Conservation (phyloP, 2,329 filamentous ascomycete genomes). For the Endothia cerciana region DNA sequence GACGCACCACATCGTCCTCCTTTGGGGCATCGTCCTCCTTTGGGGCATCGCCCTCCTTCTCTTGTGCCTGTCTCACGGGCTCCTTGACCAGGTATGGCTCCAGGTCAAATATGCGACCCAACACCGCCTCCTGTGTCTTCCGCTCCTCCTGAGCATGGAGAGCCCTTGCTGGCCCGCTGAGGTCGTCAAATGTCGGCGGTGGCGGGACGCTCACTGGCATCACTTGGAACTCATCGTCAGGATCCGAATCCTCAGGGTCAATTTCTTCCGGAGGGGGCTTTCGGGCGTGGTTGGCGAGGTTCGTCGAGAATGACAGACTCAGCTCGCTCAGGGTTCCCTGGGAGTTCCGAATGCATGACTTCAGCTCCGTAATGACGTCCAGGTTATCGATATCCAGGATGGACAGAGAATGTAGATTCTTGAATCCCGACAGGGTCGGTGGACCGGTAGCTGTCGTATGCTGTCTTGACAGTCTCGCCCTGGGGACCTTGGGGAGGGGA, state of each 20-base stretch:
- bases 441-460: slow-evolving; percentile 43
- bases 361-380: slow-evolving; percentile 59
- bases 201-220: slow-evolving; percentile 38
- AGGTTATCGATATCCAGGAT: slow-evolving; percentile 65
- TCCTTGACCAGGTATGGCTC: slow-evolving; percentile 47
- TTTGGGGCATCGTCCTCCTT: slow-evolving; percentile 31
- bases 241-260: slow-evolving; percentile 49
- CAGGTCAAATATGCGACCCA: slow-evolving; percentile 57
- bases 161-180: slow-evolving; percentile 48
- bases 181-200: slow-evolving; percentile 39
- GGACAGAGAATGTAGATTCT: slow-evolving; percentile 54
- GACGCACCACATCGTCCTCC: slow-evolving; percentile 23
- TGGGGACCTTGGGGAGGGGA: slow-evolving; percentile 43
- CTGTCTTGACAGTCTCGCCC: slow-evolving; percentile 41
- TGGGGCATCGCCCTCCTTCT: slow-evolving; percentile 25
- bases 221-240: slow-evolving; percentile 59
- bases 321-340: slow-evolving; percentile 58
- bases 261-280: slow-evolving; percentile 44
- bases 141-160: slow-evolving; percentile 57
- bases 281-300: slow-evolving; percentile 51
- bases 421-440: slow-evolving; percentile 61
- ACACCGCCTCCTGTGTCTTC: slow-evolving; percentile 56
- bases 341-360: slow-evolving; percentile 58
- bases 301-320: slow-evolving; percentile 61
- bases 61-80: slow-evolving; percentile 32